Base-by-base conservation (phyloP, 768 basidiomycete species). In the Fomitopsis pulvina region DNA sequence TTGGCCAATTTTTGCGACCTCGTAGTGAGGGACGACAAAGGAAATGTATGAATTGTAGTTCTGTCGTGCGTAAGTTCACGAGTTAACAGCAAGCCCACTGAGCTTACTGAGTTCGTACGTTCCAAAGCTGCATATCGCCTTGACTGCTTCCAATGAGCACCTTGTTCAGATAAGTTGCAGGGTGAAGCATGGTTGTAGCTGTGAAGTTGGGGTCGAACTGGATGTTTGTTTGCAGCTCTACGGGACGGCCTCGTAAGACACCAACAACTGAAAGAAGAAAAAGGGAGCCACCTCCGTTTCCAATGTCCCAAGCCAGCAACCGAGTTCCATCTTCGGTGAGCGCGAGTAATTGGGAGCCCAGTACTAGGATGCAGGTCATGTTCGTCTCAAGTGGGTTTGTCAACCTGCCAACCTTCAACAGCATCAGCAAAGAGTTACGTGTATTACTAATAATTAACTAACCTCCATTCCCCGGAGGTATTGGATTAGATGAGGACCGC, bases 141-240 rank as follows among this genome's bases (percentile, higher is more conserved):
- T 93, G 77, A 49, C 71, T 77, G 58, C 91, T 89, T 2, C 85
- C 81, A 10, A 98, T 79, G 1, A 98, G 73, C 0, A 98, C 75
- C 70, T 99, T 99, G 73, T 99, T 98, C 45, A 99, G 66, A 67
- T 98, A 98, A 11, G 96, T 98, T 1, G 92, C 85, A 2, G 96
- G 96, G 63, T 99, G 96, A 4, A 96, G 74, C 38, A 96, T 71
- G 24, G 75, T 76, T 4, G 81, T 86, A n/a, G 94, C 94, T 1
- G 83, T 85, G 65, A 98, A 98, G 18, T 78, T 81, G 6, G 78
- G 60, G 43, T 92, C 87, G 59, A 99, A 95, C 38, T 81, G 74
- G 42, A 98, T 79, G 2, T 79, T 79, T 3, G 77, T 72, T 44
- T 83, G 74, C 25, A 89, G 65, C 45, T 76, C 87, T 86, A 50